phyloP scores from a whole-genome alignment of 805 yeast species.

The Candida insectorum region DNA sequence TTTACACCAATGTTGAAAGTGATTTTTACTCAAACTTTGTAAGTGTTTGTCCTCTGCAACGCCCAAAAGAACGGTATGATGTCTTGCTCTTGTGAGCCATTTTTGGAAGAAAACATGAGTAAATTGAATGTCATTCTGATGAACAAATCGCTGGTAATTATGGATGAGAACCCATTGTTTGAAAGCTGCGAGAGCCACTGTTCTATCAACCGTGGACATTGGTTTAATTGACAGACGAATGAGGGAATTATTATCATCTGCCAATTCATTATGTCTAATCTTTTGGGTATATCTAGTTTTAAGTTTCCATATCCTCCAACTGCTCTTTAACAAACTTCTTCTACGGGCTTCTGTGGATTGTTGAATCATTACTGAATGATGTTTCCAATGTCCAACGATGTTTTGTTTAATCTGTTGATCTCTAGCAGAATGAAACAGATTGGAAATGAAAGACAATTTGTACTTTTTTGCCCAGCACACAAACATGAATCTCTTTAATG shows the following conservation, averaged over 20 bases:
- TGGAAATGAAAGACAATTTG: constrained; percentile 7
- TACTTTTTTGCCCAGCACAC: constrained; percentile 8
- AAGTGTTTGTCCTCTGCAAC: neutral
- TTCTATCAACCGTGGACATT: no score
- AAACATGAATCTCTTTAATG: constrained; percentile 2
- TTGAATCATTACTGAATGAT: neutral
- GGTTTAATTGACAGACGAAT: no score
- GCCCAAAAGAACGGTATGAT: neutral
- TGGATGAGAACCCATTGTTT: no score
- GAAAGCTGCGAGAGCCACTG: no score
- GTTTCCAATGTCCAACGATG: constrained; percentile 14
- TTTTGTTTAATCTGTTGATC: constrained; percentile 1
- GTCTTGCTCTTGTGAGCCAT: neutral
- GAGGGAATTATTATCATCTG: no score
- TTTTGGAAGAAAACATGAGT: no score
- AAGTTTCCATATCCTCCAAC: constrained; percentile 7
- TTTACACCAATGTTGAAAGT: constrained; percentile 3
- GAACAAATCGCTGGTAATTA: no score
- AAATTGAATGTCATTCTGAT: no score
- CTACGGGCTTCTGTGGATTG: neutral
- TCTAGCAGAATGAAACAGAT: constrained; percentile 5
- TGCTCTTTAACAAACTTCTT: neutral
- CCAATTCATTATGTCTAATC: no score
- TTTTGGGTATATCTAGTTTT: no score
- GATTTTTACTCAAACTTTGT: neutral